Percentiles rank a stretch among this genome's conserved stretches.
These are phyloP conservation scores for Suhomyces guaymorum DNA, from an alignment of 1,139 yeast genomes.

Conservation along the genomic window DNA sequence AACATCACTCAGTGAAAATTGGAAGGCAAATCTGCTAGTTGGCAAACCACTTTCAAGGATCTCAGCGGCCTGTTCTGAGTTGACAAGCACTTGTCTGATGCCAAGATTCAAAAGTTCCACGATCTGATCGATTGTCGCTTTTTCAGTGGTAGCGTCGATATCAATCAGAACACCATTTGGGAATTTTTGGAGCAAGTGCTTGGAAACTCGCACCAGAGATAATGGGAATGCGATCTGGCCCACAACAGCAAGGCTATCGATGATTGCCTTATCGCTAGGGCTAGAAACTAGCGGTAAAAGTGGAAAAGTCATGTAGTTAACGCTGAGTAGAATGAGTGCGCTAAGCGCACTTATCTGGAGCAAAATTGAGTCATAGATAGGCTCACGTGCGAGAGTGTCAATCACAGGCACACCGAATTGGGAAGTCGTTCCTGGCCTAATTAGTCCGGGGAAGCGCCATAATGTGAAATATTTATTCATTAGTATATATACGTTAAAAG, in stretches of 20 bases:
- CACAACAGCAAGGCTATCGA: slow-evolving; percentile 34
- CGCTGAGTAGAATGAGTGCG: neutral
- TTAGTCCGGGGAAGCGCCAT: no score
- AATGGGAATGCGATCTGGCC: slow-evolving; percentile 43
- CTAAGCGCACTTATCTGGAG: neutral
- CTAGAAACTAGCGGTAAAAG: slow-evolving; percentile 41
- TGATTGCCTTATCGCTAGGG: slow-evolving; percentile 21
- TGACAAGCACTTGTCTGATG: slow-evolving; percentile 52
- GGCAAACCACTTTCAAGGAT: slow-evolving; percentile 60
- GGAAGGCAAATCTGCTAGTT: slow-evolving; percentile 53
- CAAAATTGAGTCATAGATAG: slow-evolving; percentile 7
- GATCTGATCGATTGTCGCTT: slow-evolving; percentile 39
- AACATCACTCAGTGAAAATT: slow-evolving; percentile 20
- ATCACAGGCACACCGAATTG: no score
- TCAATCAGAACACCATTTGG: slow-evolving; percentile 34
- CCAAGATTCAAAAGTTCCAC: slow-evolving; percentile 70
- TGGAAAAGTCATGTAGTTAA: slow-evolving; percentile 43
- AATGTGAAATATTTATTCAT: no score
- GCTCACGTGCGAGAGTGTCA: slow-evolving; percentile 3
- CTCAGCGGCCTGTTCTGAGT: slow-evolving; percentile 31
- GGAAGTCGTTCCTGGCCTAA: no score
- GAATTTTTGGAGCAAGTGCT: slow-evolving; percentile 39
- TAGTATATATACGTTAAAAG: no score
- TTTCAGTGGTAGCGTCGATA: slow-evolving; percentile 34
- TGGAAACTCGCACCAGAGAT: slow-evolving; percentile 25